Evolutionary conservation across 345 rosid genomes (phyloP).

Genomic region (Eucalyptus regnans): DNA sequence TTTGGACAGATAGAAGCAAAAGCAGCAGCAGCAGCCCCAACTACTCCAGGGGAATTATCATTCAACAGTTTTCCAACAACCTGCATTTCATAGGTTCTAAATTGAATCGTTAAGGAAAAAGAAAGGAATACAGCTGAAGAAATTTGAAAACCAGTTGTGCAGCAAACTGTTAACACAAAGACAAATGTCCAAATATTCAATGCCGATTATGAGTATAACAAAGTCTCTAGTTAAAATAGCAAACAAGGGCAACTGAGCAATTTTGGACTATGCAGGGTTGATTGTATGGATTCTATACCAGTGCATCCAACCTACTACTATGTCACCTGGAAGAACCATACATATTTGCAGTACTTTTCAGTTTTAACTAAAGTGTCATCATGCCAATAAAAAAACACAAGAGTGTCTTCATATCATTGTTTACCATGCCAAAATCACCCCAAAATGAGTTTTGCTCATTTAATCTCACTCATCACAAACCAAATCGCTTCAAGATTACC

Average conservation of each 20-base stretch:
- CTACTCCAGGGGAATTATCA: slow-evolving; percentile 86
- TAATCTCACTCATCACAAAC: background rate
- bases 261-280: background rate
- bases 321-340: background rate
- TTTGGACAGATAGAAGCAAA: slow-evolving; percentile 81
- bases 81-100: slow-evolving; percentile 29
- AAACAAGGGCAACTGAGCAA: background rate
- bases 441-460: background rate
- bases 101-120: background rate
- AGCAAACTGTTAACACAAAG: background rate
- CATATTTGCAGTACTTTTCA: background rate
- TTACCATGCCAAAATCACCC: background rate
- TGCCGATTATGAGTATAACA: background rate
- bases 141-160: background rate
- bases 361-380: background rate
- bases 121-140: background rate
- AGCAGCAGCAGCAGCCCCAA: slow-evolving; percentile 95
- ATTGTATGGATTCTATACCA: background rate
- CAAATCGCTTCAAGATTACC: background rate
- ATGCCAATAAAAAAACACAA: background rate
- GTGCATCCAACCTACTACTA: background rate
- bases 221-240: background rate
- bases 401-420: background rate
- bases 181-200: background rate
- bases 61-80: slow-evolving; percentile 65